Evolutionary conservation across 139 green algal species (phyloP).

Genomic region (Chlamydomonas schloesseri): DNA sequence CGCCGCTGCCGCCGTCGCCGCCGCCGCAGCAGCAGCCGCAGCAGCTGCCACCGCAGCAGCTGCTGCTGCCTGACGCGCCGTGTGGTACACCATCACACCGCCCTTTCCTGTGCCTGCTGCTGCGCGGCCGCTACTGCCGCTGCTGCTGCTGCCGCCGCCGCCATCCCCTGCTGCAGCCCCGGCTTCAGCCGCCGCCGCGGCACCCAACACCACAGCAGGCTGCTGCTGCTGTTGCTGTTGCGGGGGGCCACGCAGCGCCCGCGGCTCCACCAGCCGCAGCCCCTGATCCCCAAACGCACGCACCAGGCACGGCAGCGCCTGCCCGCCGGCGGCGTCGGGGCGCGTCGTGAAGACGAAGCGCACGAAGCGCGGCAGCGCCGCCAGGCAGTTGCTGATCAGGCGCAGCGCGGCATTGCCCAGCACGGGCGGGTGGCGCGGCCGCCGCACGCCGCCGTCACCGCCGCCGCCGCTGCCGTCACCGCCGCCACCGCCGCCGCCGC

Average conservation of each 20-base stretch:
- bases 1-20: too few relatives aligned
- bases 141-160: neutral
- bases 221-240: neutral
- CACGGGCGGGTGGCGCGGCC: too few relatives aligned
- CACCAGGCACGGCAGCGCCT: neutral
- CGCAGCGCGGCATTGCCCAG: neutral
- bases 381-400: neutral
- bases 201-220: too few relatives aligned
- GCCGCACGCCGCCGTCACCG: too few relatives aligned
- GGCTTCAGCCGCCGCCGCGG: too few relatives aligned
- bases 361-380: neutral
- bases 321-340: neutral
- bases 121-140: neutral
- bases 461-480: too few relatives aligned
- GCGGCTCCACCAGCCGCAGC: neutral
- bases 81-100: neutral
- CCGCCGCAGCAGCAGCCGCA: too few relatives aligned
- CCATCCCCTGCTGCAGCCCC: too few relatives aligned
- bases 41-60: too few relatives aligned
- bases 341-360: neutral
- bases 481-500: too few relatives aligned
- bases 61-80: neutral
- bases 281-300: neutral
- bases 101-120: too few relatives aligned
- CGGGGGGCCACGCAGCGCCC: neutral